Percentiles rank a stretch among this genome's conserved stretches.
Evolutionary conservation across 768 basidiomycete genomes (phyloP).

Genomic region (Amanita pallidorosea): DNA sequence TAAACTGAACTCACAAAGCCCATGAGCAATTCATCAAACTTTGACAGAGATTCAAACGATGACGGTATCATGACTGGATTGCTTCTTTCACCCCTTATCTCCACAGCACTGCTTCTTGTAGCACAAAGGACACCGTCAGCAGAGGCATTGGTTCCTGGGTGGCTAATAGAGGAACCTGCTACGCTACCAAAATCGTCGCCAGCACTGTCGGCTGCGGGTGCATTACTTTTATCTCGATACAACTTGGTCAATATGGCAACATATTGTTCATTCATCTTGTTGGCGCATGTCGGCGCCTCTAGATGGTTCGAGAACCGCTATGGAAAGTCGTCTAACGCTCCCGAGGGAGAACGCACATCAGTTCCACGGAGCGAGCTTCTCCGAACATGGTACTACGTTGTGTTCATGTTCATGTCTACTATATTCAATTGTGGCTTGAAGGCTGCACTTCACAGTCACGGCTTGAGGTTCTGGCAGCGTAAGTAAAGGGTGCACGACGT

Average conservation of each 20-base stretch:
- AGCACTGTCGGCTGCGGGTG: slow-evolving; percentile 35
- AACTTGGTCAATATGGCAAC: slow-evolving; percentile 72
- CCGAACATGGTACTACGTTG: slow-evolving; percentile 51
- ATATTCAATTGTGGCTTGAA: slow-evolving; percentile 38
- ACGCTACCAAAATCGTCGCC: slow-evolving; percentile 33
- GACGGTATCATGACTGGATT: slow-evolving; percentile 82
- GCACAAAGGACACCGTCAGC: slow-evolving; percentile 17
- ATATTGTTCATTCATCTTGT: slow-evolving; percentile 68
- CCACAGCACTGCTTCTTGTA: slow-evolving; percentile 54
- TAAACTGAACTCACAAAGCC: slow-evolving; percentile 16
- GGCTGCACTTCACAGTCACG: slow-evolving; percentile 27
- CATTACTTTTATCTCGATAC: slow-evolving; percentile 59
- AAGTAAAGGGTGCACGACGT: slow-evolving; percentile 14
- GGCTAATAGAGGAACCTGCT: slow-evolving; percentile 72
- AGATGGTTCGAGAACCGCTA: slow-evolving; percentile 59
- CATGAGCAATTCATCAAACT: not conserved
- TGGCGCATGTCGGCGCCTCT: slow-evolving; percentile 72
- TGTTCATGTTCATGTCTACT: slow-evolving; percentile 51
- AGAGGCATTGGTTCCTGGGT: slow-evolving; percentile 40
- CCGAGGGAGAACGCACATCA: slow-evolving; percentile 63
- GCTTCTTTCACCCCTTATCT: slow-evolving; percentile 74
- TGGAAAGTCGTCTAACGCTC: slow-evolving; percentile 23
- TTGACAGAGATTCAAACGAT: slow-evolving; percentile 60
- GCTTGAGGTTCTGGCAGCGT: slow-evolving; percentile 65
- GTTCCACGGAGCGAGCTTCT: slow-evolving; percentile 65